Evolutionary conservation across 108 stramenopile species (phyloP).

Genomic region (Pinguiococcus pyrenoidosus): DNA sequence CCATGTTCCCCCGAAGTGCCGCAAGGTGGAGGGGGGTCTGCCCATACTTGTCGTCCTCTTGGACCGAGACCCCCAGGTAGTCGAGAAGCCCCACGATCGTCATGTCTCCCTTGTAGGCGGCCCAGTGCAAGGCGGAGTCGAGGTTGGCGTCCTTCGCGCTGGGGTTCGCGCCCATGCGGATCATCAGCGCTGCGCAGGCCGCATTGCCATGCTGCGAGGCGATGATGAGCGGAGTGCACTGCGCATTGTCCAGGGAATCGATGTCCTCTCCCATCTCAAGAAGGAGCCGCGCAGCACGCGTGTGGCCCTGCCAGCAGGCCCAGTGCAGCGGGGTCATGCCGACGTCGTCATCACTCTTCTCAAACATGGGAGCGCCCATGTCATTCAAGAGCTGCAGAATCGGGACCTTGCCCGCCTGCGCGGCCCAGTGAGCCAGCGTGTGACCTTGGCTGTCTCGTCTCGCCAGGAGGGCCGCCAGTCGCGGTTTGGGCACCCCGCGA

Average conservation of each 20-base stretch:
- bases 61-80: slow-evolving; percentile 48
- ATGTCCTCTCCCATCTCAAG: slow-evolving; percentile 30
- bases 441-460: slow-evolving; percentile 52
- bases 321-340: slow-evolving; percentile 89
- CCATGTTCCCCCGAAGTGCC: slow-evolving; percentile 63
- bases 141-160: slow-evolving; percentile 48
- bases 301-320: slow-evolving; percentile 75
- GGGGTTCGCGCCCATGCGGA: slow-evolving; percentile 60
- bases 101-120: slow-evolving; percentile 80
- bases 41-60: slow-evolving; percentile 55
- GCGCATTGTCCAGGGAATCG: slow-evolving; percentile 27
- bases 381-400: slow-evolving; percentile 19
- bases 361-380: slow-evolving; percentile 32
- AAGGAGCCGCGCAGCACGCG: slow-evolving; percentile 56
- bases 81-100: slow-evolving; percentile 68
- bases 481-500: not conserved
- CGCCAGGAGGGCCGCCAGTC: not conserved
- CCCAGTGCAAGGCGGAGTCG: slow-evolving; percentile 92
- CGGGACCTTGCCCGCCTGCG: slow-evolving; percentile 51
- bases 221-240: slow-evolving; percentile 77
- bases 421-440: slow-evolving; percentile 79
- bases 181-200: slow-evolving; percentile 65
- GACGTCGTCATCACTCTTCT: slow-evolving; percentile 50
- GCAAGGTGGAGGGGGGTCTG: slow-evolving; percentile 89
- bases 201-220: slow-evolving; percentile 87